Percentiles rank a stretch among this genome's conserved stretches.
Conservation (phyloP, 1,284 basidiomycete species). For the Cystobasidium pallidum region DNA sequence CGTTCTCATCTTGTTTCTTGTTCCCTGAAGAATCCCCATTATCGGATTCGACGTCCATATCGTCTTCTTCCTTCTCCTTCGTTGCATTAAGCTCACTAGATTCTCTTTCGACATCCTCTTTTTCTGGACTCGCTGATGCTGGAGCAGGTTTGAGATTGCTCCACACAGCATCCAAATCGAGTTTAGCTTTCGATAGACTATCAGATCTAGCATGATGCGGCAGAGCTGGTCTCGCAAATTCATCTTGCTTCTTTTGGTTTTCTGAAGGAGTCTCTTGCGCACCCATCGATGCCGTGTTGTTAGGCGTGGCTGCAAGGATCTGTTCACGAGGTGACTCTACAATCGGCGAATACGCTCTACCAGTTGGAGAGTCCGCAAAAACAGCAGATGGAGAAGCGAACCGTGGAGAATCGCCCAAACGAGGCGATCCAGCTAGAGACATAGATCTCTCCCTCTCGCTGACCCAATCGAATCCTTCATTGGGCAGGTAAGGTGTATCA, state of each 20-base stretch:
- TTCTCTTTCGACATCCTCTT: background rate
- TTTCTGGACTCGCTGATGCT: slow-evolving; percentile 9
- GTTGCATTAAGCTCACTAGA: background rate
- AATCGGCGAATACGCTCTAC: slow-evolving; percentile 17
- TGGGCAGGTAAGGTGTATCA: background rate
- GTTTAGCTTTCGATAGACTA: slow-evolving; percentile 31
- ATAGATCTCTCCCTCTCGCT: slow-evolving; percentile 21
- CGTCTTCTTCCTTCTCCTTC: slow-evolving; percentile 38
- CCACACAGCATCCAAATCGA: slow-evolving; percentile 39
- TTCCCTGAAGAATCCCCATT: slow-evolving; percentile 19
- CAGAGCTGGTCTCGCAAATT: slow-evolving; percentile 16
- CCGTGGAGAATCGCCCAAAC: background rate
- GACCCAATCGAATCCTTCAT: slow-evolving; percentile 14
- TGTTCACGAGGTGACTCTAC: slow-evolving; percentile 3
- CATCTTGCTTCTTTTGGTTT: background rate
- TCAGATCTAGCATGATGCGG: slow-evolving; percentile 41
- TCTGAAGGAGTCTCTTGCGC: background rate
- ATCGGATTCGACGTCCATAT: slow-evolving; percentile 38
- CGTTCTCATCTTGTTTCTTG: slow-evolving; percentile 8
- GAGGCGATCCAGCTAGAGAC: slow-evolving; percentile 37
- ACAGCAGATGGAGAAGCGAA: slow-evolving; percentile 18
- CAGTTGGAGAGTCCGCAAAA: background rate
- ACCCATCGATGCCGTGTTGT: background rate
- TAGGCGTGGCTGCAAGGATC: background rate
- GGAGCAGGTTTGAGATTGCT: slow-evolving; percentile 28